phyloP scores from a whole-genome alignment of 257 asterid species.

The Nicotiana benthamiana region DNA sequence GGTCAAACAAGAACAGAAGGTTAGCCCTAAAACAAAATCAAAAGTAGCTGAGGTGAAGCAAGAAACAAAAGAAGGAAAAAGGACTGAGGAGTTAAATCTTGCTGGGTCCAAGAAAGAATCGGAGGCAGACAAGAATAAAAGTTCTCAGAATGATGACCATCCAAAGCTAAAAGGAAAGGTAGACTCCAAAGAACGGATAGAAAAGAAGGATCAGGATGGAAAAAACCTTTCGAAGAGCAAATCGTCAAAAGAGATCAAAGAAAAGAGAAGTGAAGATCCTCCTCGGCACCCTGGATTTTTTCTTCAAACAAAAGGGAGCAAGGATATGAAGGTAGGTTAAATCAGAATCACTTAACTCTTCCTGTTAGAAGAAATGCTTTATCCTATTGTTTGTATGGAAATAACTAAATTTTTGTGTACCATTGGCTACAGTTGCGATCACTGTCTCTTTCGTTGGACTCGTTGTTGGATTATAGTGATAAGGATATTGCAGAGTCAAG shows the following conservation, averaged over 20 bases:
- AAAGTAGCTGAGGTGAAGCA: slow-evolving; percentile 16
- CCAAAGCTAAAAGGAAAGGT: slow-evolving; percentile 35
- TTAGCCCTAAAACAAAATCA: slow-evolving; percentile 22
- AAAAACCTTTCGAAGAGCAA: slow-evolving; percentile 37
- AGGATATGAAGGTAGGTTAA: slow-evolving; percentile 61
- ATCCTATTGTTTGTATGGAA: not conserved
- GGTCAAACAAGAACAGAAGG: slow-evolving; percentile 17
- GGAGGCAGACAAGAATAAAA: slow-evolving; percentile 22
- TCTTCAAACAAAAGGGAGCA: slow-evolving; percentile 67
- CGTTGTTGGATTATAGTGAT: slow-evolving; percentile 80
- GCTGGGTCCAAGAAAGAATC: slow-evolving; percentile 36
- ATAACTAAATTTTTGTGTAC: not conserved
- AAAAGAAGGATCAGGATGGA: slow-evolving; percentile 27
- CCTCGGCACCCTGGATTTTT: slow-evolving; percentile 89
- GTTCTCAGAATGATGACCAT: slow-evolving; percentile 26
- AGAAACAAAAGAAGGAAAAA: slow-evolving; percentile 36
- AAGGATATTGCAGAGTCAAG: slow-evolving; percentile 74
- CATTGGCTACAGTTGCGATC: slow-evolving; percentile 56
- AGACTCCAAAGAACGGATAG: slow-evolving; percentile 39
- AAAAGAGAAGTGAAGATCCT: slow-evolving; percentile 56
- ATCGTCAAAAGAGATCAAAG: slow-evolving; percentile 37
- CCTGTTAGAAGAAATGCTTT: not conserved
- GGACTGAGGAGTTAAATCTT: slow-evolving; percentile 18
- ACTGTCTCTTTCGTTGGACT: slow-evolving; percentile 81
- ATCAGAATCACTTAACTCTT: not conserved